phyloP scores from a whole-genome alignment of 2,329 filamentous ascomycete species.

The Fusarium nygamai region DNA sequence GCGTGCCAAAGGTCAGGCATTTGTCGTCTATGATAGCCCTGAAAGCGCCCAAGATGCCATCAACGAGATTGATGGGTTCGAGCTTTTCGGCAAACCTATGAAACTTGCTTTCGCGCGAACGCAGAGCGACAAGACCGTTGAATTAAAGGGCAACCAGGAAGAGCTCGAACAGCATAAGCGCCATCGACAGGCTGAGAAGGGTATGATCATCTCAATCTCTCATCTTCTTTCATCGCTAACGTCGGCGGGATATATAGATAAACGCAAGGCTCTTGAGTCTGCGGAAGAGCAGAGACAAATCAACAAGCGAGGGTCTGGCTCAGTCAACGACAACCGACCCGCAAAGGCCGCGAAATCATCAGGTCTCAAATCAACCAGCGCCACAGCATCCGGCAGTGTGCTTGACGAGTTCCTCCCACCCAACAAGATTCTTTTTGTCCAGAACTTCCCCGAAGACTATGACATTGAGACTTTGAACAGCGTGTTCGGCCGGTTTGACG shows the following conservation, averaged over 20 bases:
- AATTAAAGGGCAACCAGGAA: constrained; percentile 76
- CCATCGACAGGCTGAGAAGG: constrained; percentile 86
- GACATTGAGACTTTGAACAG: constrained; percentile 80
- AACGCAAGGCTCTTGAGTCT: constrained; percentile 84
- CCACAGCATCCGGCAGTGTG: constrained; percentile 75
- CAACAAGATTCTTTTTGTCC: constrained; percentile 95
- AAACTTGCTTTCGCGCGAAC: constrained; percentile 83
- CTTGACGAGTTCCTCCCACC: constrained; percentile 98
- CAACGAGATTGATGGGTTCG: constrained; percentile 90
- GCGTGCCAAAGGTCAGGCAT: constrained; percentile 94
- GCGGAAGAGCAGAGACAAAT: constrained; percentile 81
- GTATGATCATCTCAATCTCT: constrained; percentile 56
- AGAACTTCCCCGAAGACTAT: constrained; percentile 89
- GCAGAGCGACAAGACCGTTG: constrained; percentile 87
- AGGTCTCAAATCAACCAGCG: constrained; percentile 80
- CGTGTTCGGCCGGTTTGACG: constrained; percentile 90
- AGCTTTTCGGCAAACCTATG: constrained; percentile 93
- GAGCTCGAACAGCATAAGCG: constrained; percentile 89
- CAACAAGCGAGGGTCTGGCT: constrained; percentile 71
- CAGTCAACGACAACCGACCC: constrained; percentile 63
- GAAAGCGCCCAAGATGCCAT: constrained; percentile 84
- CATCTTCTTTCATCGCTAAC: background rate
- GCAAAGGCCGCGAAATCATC: constrained; percentile 68
- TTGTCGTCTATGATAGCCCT: constrained; percentile 87
- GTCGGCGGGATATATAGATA: constrained; percentile 55